Base-by-base conservation (phyloP, 257 asterid genomes). In the Solanum chmielewskii region DNA sequence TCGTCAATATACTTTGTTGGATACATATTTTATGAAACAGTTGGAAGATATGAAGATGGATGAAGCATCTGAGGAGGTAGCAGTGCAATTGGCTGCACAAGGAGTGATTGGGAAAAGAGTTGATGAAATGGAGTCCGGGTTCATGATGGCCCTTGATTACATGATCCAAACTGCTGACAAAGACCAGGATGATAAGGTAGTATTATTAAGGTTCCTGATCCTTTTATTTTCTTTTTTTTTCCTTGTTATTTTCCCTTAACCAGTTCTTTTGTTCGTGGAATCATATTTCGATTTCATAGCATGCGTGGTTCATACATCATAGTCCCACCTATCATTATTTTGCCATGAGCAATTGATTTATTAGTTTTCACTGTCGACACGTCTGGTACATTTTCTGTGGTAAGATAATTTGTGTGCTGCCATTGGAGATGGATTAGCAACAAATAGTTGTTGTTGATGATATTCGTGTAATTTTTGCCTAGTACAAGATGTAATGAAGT, bases 101-200 rank as follows among this genome's bases (percentile, higher is more conserved):
- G 98, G 99, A 94, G 99, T 95, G 87, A 95, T 97, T 88, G 99
- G 99, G 89, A 95, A 95, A 94, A 93, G 99, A 94, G 99, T 95
- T 90, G 98, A 95, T 88, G 87, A 96, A 92, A 96, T 96, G 99
- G 99, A 96, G 90, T 85, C 98, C 2, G 97, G 99, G 29, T 95
- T 96, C 89, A 94, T 96, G 94, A 93, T 95, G 98, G 98, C 98
- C 85, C 98, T 94, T 86, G 98, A 97, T 93, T 97, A 94, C 92
- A 97, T 95, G 99, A 97, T 97, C 88, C 95, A 94, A 84, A 94
- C 91, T 89, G 99, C 98, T 83, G 98, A 90, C 44, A 94, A 92
- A 87, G 99, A 95, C 86, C 92, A 92, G 92, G 98, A 97, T 91
- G 96, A 94, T 3, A 94, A 95, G 94, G 99, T 93, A 73, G 98